Evolutionary conservation across 2,329 filamentous ascomycete species (phyloP), one percentile per base, ranked within the genome.

Genomic region (Teratosphaeria nubilosa): DNA sequence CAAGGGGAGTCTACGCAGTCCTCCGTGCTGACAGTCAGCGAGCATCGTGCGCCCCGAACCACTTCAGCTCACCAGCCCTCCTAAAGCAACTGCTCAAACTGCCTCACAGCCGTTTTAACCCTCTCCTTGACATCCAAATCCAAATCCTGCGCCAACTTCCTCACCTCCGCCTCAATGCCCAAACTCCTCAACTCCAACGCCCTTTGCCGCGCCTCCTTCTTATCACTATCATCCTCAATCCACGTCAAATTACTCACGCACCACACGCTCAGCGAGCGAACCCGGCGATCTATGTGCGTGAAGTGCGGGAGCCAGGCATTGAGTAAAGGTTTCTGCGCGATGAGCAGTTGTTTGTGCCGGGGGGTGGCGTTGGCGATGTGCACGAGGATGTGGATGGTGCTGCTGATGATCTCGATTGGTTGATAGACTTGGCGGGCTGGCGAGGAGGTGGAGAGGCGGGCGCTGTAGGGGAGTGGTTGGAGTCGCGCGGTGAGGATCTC

Each of bases 351-450:
- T 57, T 90, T 85, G 72, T 96, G 90, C 31, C 83, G 81, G 2
- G 90, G 85, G 13, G 86, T 78, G 63, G 90, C 90, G 10, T 91
- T 92, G 20, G 91, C 90, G 66, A 97, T 84, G 74, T 97, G 91
- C 14, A 94, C 86, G 54, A 97, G 79, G 58, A 96, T 86, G 70
- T 86, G 94, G 30, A 90, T 83, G 11, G 92, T 87, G 2, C 88
- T 82, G 66, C 83, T 82, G 55, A 96, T 81, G 61, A 96, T 87
- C 72, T 90, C 87, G 25, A 68, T 63, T 60, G 72, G 60, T 63
- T 72, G 72, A 63, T 74, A 74, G 45, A 70, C 59, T 37, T 57
- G 62, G 32, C 62, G 82, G 24, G 41, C 25, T n/a, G 45, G 54
- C 20, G 41, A 50, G 51, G 45, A 32, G 50, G 41, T 16, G 20